Base-by-base conservation (phyloP, 2,329 filamentous ascomycete species). In the Thielaviopsis euricoi region DNA sequence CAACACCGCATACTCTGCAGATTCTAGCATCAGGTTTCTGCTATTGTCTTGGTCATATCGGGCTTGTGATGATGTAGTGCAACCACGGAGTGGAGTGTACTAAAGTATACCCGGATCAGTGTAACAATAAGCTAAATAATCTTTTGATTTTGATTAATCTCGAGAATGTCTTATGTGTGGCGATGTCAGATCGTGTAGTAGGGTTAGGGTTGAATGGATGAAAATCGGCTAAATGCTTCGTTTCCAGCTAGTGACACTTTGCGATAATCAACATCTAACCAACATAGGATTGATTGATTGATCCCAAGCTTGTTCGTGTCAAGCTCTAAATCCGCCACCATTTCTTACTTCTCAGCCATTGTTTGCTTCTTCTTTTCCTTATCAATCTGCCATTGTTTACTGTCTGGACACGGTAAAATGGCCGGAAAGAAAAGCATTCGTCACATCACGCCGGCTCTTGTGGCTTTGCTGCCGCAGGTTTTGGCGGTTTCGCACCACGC, bases 401-500 rank as follows among this genome's bases (percentile, higher is more conserved):
- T 15, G 37, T 43, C 37, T 43, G 37, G 37, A 43, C n/a, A 43
- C 15, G 17, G 37, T 43, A 43, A 43, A 43, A 43, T 43, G 37
- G 37, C 37, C n/a, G 37, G 37, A 12, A 43, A 43, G 37, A 17
- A 15, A 17, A 43, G 17, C 37, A 15, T 43, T 43, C 17, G 17
- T 17, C 17, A 15, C 13, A 43, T 43, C n/a, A 68, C 71, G 59
- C 59, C 78, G 56, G 63, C 72, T 15, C 64, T 80, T 52, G 66
- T 79, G 59, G 72, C 71, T 51, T 65, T 66, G 53, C 63, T 73
- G 62, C 75, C 71, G 68, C 71, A 78, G 29, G 71, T 69, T 64
- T 65, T 64, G 62, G 78, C 77, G n/a, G 40, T 22, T 25, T 33
- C 46, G 53, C 53, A 55, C 19, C 53, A 55, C 25, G 49, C 58